Evolutionary conservation across 805 yeast genomes (phyloP).

Genomic region (Metschnikowia picachoensis): DNA sequence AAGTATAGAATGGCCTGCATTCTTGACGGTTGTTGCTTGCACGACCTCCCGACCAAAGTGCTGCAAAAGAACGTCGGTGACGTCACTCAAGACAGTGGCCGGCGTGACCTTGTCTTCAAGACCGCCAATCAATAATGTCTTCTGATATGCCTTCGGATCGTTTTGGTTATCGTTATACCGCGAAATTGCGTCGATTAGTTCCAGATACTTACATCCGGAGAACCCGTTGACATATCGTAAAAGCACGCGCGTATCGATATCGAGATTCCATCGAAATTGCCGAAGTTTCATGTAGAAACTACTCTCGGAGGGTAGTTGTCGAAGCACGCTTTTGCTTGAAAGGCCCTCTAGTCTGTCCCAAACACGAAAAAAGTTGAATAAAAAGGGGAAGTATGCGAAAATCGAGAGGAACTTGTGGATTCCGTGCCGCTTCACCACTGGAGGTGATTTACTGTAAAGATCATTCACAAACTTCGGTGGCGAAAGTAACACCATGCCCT

Average conservation of each 20-base stretch:
- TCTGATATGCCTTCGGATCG: constrained; percentile 32
- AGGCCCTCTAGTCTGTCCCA: constrained; percentile 64
- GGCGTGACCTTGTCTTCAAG: constrained; percentile 56
- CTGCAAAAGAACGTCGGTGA: constrained; percentile 26
- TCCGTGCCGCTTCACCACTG: constrained; percentile 1
- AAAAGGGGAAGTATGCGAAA: constrained; percentile 37
- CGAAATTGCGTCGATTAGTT: constrained; percentile 39
- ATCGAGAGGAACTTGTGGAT: constrained; percentile 19
- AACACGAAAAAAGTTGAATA: constrained; percentile 54
- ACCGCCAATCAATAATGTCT: constrained; percentile 58
- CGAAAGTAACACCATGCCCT: constrained; percentile 45
- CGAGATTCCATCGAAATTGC: constrained; percentile 71
- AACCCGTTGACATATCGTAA: constrained; percentile 53
- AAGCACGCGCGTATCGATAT: constrained; percentile 52
- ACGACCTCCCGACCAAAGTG: constrained; percentile 24
- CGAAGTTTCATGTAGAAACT: constrained; percentile 42
- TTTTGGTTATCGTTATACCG: constrained; percentile 32
- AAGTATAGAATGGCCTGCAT: constrained; percentile 64
- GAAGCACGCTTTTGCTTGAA: constrained; percentile 52
- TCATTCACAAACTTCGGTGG: constrained; percentile 37
- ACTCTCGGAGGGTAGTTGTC: constrained; percentile 41
- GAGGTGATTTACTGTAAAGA: not conserved
- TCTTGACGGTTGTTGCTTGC: constrained; percentile 34
- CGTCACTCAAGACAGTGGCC: constrained; percentile 27
- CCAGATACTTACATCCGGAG: constrained; percentile 37